Percentiles rank a stretch among this genome's conserved stretches.
Conservation (phyloP, 1,139 yeast species). For the Debaryomyces subglobosus region DNA sequence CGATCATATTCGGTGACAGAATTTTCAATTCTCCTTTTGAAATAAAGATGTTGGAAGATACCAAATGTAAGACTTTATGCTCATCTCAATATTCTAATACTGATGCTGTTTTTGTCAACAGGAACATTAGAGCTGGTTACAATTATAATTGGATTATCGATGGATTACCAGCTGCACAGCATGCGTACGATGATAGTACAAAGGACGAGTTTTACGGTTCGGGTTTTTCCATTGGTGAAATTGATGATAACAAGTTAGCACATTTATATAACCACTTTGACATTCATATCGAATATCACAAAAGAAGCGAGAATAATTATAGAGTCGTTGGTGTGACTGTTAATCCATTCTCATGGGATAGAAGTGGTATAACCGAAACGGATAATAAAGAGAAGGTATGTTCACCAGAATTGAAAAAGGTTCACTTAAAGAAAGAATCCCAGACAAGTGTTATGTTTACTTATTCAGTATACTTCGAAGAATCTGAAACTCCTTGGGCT, state of each 20-base stretch:
- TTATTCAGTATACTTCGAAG: constrained; percentile 58
- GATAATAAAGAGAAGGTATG: constrained; percentile 38
- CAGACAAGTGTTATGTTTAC: constrained; percentile 40
- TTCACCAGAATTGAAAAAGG: constrained; percentile 31
- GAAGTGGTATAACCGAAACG: constrained; percentile 31
- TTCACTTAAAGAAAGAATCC: constrained; percentile 33
- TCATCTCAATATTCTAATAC: constrained; percentile 55
- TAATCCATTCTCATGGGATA: constrained; percentile 64
- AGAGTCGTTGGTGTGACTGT: constrained; percentile 93
- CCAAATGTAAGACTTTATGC: constrained; percentile 70
- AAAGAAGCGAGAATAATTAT: constrained; percentile 64
- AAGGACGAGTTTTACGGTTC: constrained; percentile 66
- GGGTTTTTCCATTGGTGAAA: constrained; percentile 79
- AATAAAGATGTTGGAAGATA: constrained; percentile 73
- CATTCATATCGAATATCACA: constrained; percentile 79
- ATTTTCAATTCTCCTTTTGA: constrained; percentile 91
- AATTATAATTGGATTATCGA: constrained; percentile 92
- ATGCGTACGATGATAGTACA: constrained; percentile 58
- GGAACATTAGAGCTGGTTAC: constrained; percentile 80
- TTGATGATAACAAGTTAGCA: constrained; percentile 52
- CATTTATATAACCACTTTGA: constrained; percentile 81
- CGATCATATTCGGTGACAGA: constrained; percentile 93
- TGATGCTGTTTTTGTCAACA: constrained; percentile 75
- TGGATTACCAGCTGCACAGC: constrained; percentile 88
- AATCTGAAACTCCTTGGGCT: constrained; percentile 86